phyloP scores from a whole-genome alignment of 2,329 filamentous ascomycete genomes.

The Microdochium trichocladiopsis region DNA sequence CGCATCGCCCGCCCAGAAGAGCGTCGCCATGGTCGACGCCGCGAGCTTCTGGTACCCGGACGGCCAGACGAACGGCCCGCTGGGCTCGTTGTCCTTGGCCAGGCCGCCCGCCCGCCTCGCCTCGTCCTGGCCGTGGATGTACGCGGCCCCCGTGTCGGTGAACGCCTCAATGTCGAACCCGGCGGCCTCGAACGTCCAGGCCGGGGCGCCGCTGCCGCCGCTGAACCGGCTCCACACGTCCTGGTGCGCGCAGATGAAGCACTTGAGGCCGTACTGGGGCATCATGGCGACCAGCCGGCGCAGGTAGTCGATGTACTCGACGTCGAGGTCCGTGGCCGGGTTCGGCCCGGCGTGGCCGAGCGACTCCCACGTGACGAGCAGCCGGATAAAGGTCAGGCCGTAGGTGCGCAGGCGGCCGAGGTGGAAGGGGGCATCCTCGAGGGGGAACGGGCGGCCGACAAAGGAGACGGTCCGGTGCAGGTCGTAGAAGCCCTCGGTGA shows the following conservation, averaged over 20 bases:
- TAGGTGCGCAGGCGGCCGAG: constrained; percentile 28
- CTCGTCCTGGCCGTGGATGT: constrained; percentile 27
- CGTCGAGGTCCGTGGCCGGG: constrained; percentile 22
- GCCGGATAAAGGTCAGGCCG: constrained; percentile 28
- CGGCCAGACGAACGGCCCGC: constrained; percentile 28
- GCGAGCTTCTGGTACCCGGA: constrained; percentile 29
- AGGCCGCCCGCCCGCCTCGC: constrained; percentile 11
- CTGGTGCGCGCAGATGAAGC: constrained; percentile 34
- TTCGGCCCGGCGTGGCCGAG: constrained; percentile 25
- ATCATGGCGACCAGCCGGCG: constrained; percentile 27
- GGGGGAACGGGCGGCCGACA: constrained; percentile 27
- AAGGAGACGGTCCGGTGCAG: constrained; percentile 28
- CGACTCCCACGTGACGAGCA: constrained; percentile 35
- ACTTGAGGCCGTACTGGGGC: constrained; percentile 28
- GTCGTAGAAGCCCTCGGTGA: constrained; percentile 31
- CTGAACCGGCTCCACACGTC: constrained; percentile 35
- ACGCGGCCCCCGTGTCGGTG: constrained; percentile 19
- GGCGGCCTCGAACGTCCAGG: constrained; percentile 32
- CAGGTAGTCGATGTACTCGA: constrained; percentile 30
- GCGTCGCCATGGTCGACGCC: constrained; percentile 20
- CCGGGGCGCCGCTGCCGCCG: constrained; percentile 31
- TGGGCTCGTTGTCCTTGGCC: constrained; percentile 21
- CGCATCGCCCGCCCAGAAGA: constrained; percentile 18
- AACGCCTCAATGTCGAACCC: constrained; percentile 30
- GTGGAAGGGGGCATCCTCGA: constrained; percentile 29